Conservation (phyloP, 352 stramenopile genomes). For the Chrysophaeum taylorii region DNA sequence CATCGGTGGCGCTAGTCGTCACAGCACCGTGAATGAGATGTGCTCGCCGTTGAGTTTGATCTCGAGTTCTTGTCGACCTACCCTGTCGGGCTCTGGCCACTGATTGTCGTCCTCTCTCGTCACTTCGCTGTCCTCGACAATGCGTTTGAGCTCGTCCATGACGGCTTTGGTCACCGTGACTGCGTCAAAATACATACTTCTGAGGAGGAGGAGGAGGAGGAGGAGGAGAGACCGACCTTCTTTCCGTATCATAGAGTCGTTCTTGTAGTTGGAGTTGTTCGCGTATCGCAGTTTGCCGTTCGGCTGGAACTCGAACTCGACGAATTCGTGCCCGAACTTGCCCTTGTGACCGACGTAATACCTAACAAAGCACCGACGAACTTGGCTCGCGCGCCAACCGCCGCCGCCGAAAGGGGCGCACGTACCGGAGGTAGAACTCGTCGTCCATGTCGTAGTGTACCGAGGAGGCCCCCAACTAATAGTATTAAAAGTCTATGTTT, state of each 20-base stretch:
- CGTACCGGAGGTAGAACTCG: conserved; percentile 45
- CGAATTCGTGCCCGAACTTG: conserved; percentile 91
- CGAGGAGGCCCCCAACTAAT: too few species aligned
- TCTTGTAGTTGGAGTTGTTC: conserved; percentile 97
- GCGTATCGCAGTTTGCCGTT: conserved; percentile 80
- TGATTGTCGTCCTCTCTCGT: conserved; percentile 83
- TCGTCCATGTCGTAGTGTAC: too few species aligned
- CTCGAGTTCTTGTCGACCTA: conserved; percentile 86
- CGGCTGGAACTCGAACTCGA: conserved; percentile 87
- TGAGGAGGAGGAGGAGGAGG: too few species aligned
- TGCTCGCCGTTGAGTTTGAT: conserved; percentile 85
- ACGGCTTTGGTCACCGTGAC: conserved; percentile 76
- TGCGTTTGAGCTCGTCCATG: conserved; percentile 81
- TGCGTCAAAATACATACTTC: conserved; percentile 23
- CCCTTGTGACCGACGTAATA: conserved; percentile 75
- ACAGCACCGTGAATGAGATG: conserved; percentile 84
- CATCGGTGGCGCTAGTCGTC: not conserved
- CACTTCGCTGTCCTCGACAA: conserved; percentile 78
- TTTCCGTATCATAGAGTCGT: conserved; percentile 91
- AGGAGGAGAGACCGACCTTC: conserved; percentile 54
- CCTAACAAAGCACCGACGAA: too few species aligned
- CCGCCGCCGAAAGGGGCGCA: conserved; percentile 11
- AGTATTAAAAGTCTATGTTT: too few species aligned
- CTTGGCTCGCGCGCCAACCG: not conserved
- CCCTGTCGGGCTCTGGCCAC: conserved; percentile 83